phyloP scores from a whole-genome alignment of 495 filamentous ascomycete species.

The Aspergillus conjunctus region DNA sequence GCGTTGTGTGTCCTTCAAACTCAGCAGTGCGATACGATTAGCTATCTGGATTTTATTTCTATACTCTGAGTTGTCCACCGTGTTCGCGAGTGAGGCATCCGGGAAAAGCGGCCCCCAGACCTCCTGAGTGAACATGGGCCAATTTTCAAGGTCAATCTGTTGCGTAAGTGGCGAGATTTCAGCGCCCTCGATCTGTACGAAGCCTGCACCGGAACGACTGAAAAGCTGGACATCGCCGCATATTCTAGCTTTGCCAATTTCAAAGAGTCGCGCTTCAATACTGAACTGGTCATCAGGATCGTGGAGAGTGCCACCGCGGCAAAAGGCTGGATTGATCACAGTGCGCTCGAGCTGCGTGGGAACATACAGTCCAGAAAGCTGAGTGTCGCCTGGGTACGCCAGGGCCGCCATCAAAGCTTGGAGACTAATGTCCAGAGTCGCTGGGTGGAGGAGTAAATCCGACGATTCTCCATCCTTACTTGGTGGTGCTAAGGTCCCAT shows the following conservation, averaged over 20 bases:
- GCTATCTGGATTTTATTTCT: not conserved
- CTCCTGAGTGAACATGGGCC: slow-evolving; percentile 13
- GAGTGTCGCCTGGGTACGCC: slow-evolving; percentile 10
- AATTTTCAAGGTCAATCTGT: not conserved
- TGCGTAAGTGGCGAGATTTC: slow-evolving; percentile 6
- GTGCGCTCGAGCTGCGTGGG: slow-evolving; percentile 8
- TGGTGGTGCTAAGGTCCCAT: slow-evolving; percentile 13
- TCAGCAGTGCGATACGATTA: not conserved
- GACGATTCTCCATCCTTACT: not conserved
- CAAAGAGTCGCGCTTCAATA: not conserved
- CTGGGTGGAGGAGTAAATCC: slow-evolving; percentile 11
- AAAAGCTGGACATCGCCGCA: slow-evolving; percentile 16
- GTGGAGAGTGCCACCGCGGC: not conserved
- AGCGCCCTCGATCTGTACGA: slow-evolving; percentile 15
- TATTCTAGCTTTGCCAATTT: not conserved
- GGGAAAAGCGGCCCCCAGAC: slow-evolving; percentile 12
- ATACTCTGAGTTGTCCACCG: not conserved
- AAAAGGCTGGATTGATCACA: not conserved
- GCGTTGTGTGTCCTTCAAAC: not conserved
- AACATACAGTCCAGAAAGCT: slow-evolving; percentile 10
- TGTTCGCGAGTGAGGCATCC: not conserved
- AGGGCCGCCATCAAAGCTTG: slow-evolving; percentile 11
- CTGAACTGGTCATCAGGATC: not conserved
- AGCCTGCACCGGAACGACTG: not conserved
- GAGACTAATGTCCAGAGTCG: slow-evolving; percentile 7